Evolutionary conservation across 2,329 filamentous ascomycete genomes (phyloP).

Genomic region (Aureobasidium subglaciale): DNA sequence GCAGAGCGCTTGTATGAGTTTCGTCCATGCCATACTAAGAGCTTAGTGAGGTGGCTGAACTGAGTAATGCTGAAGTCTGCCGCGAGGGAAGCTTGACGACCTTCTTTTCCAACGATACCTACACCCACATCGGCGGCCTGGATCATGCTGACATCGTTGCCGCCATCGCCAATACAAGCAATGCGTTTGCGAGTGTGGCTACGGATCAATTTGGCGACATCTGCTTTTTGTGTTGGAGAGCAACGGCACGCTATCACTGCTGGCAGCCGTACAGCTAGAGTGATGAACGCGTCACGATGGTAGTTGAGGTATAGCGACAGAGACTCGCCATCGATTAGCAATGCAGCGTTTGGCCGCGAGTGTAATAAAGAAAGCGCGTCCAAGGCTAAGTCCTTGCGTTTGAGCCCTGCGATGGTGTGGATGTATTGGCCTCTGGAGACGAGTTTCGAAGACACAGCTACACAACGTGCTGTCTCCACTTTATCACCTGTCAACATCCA

Average conservation of each 20-base stretch:
- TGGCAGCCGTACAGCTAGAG: conserved; percentile 76
- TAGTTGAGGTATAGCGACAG: conserved; percentile 75
- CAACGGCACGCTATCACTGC: conserved; percentile 94
- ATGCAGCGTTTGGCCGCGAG: conserved; percentile 75
- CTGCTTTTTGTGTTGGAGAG: conserved; percentile 93
- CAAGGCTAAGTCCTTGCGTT: conserved; percentile 74
- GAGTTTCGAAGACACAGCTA: conserved; percentile 89
- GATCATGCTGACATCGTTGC: conserved; percentile 99
- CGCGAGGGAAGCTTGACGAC: conserved; percentile 84
- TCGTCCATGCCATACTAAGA: conserved; percentile 97
- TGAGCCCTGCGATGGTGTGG: conserved; percentile 72
- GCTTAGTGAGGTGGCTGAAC: conserved; percentile 88
- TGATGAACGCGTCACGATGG: conserved; percentile 79
- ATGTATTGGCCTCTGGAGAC: conserved; percentile 93
- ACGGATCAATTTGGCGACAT: conserved; percentile 84
- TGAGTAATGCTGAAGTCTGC: conserved; percentile 96
- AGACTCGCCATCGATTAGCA: conserved; percentile 92
- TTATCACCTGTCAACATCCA: conserved; percentile 99
- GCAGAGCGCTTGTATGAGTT: conserved; percentile 96
- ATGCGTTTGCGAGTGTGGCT: conserved; percentile 89
- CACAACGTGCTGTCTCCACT: conserved; percentile 92
- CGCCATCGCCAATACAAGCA: conserved; percentile 95
- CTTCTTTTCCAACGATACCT: conserved; percentile 96
- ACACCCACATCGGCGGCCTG: conserved; percentile 97
- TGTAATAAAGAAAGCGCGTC: conserved; percentile 84